A percentile compares a stretch with the other conserved stretches of the same genome.
phyloP scores from a whole-genome alignment of 2,329 filamentous ascomycete genomes.

The Dactylellina parvicollis region DNA sequence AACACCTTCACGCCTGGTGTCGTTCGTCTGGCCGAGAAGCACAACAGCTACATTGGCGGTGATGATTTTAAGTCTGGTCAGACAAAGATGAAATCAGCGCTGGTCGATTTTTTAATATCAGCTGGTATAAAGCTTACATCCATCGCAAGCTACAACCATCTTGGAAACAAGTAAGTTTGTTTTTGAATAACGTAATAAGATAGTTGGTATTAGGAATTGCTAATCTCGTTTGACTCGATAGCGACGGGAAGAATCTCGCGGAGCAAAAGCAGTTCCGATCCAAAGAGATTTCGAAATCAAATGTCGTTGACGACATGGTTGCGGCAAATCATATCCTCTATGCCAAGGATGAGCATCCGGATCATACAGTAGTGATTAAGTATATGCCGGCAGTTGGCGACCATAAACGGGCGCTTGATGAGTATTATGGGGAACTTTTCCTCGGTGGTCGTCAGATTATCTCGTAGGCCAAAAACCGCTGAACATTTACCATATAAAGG shows the following conservation, averaged over 20 bases:
- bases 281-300: slow-evolving; percentile 99
- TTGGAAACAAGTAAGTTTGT: slow-evolving; percentile 79
- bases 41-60: slow-evolving; percentile 90
- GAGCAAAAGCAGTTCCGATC: slow-evolving; percentile 98
- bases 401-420: slow-evolving; percentile 97
- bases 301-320: slow-evolving; percentile 99
- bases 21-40: slow-evolving; percentile 85
- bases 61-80: slow-evolving; percentile 99
- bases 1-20: slow-evolving; percentile 98
- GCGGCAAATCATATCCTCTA: slow-evolving; percentile 93
- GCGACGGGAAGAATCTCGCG: slow-evolving; percentile 95
- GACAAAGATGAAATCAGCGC: slow-evolving; percentile 99
- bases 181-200: background rate
- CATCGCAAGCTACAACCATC: slow-evolving; percentile 98
- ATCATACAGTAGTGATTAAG: slow-evolving; percentile 99
- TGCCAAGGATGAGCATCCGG: slow-evolving; percentile 89
- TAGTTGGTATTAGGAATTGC: background rate
- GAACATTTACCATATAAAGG: background rate
- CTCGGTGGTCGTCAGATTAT: slow-evolving; percentile 98
- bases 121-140: slow-evolving; percentile 98
- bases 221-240: background rate
- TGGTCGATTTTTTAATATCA: slow-evolving; percentile 98
- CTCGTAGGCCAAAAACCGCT: slow-evolving; percentile 66
- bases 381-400: slow-evolving; percentile 99
- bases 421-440: slow-evolving; percentile 99